These are phyloP conservation scores for Cytospora leucostoma DNA, from an alignment of 2,329 filamentous ascomycete species.

Conservation along the genomic window DNA sequence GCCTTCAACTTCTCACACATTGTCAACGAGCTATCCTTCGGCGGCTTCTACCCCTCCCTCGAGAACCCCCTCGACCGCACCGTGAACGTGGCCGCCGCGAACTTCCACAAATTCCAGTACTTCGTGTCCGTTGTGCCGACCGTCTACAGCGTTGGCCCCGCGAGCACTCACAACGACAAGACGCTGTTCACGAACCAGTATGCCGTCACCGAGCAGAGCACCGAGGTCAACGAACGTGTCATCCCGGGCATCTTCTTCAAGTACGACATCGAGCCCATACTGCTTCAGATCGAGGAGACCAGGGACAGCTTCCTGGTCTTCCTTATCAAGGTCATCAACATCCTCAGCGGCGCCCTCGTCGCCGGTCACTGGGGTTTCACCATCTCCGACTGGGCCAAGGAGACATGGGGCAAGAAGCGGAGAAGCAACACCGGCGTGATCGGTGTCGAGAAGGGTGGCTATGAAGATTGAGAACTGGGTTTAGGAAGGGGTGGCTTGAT, in stretches of 20 bases:
- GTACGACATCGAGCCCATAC: constrained; percentile 96
- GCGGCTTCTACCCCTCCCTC: constrained; percentile 92
- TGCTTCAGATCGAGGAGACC: constrained; percentile 81
- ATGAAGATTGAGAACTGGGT: constrained; percentile 33
- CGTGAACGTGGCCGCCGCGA: constrained; percentile 67
- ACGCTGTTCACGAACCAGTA: constrained; percentile 95
- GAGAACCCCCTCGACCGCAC: constrained; percentile 94
- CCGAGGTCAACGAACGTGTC: constrained; percentile 65
- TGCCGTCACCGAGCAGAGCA: constrained; percentile 87
- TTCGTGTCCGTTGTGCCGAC: constrained; percentile 95
- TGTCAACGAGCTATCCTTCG: constrained; percentile 93
- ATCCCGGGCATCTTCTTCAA: constrained; percentile 97
- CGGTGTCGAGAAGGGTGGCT: constrained; percentile 45
- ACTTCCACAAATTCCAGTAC: constrained; percentile 98
- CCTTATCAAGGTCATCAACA: constrained; percentile 82
- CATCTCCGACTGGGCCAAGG: constrained; percentile 72
- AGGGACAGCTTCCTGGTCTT: constrained; percentile 74
- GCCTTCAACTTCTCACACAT: constrained; percentile 98
- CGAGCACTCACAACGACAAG: constrained; percentile 43
- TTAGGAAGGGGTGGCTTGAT: background rate
- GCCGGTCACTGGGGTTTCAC: constrained; percentile 93
- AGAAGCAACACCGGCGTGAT: constrained; percentile 53
- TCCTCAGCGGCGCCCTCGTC: constrained; percentile 86
- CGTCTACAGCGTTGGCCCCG: constrained; percentile 71
- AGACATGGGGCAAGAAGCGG: constrained; percentile 54